Conservation (phyloP, 192 early-diverging fungal species). For the Coemansia aciculifera region DNA sequence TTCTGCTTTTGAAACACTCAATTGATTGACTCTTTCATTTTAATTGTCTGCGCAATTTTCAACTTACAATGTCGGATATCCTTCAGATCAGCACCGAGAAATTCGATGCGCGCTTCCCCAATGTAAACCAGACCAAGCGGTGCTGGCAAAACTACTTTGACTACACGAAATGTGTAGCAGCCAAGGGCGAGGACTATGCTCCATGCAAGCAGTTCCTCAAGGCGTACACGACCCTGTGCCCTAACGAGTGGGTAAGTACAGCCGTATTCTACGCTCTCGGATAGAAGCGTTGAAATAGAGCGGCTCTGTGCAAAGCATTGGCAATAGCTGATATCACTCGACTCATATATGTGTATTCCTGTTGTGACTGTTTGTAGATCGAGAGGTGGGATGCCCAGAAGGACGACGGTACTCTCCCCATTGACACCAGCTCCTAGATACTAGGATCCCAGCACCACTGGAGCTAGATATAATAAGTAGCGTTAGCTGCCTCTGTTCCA, state of each 20-base stretch:
- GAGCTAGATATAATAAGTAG: background rate
- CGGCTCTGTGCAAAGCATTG: background rate
- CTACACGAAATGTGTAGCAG: slow-evolving; percentile 85
- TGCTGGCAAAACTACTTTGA: slow-evolving; percentile 99
- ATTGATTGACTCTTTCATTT: background rate
- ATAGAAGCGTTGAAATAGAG: background rate
- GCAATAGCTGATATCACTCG: background rate
- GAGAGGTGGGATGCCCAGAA: slow-evolving; percentile 55
- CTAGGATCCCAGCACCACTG: background rate
- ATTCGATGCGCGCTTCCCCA: slow-evolving; percentile 83
- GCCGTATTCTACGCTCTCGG: too few relatives aligned
- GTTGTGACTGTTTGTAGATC: slow-evolving; percentile 29
- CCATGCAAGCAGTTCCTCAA: slow-evolving; percentile 90
- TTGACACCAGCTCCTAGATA: slow-evolving; percentile 22
- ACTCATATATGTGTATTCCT: background rate
- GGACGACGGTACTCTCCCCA: slow-evolving; percentile 51
- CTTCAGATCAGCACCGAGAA: slow-evolving; percentile 41
- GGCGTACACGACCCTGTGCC: slow-evolving; percentile 87
- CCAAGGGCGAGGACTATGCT: slow-evolving; percentile 94
- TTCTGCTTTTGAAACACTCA: background rate
- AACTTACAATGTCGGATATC: slow-evolving; percentile 28
- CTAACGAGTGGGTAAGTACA: slow-evolving; percentile 84
- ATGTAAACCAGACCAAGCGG: slow-evolving; percentile 98
- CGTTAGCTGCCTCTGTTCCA: background rate
- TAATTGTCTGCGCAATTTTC: background rate